Percentiles rank a stretch among this genome's conserved stretches.
These are phyloP conservation scores for Arthrobotrys entomopaga DNA, from an alignment of 2,329 filamentous ascomycete species.

Conservation along the genomic window DNA sequence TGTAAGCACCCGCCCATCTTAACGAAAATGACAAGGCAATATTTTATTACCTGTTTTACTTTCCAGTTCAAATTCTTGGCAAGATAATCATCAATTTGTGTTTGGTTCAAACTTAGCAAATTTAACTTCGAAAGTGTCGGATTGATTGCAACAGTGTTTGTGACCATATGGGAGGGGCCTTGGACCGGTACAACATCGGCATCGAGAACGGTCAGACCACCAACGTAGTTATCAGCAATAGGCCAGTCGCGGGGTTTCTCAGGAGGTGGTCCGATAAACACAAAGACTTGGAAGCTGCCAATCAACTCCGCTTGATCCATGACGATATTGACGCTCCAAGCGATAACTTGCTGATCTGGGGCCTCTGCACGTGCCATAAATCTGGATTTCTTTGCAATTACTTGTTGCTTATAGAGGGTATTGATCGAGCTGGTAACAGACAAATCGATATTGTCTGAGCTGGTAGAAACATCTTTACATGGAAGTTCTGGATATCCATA, in stretches of 20 bases:
- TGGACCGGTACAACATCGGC: not conserved
- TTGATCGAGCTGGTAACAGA: slow-evolving; percentile 53
- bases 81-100: slow-evolving; percentile 25
- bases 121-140: slow-evolving; percentile 8
- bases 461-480: slow-evolving; percentile 11
- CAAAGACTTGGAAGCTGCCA: slow-evolving; percentile 31
- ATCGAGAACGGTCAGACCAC: slow-evolving; percentile 25
- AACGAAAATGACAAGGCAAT: not conserved
- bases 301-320: slow-evolving; percentile 55
- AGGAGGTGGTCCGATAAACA: slow-evolving; percentile 24
- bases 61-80: slow-evolving; percentile 28
- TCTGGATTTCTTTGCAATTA: not conserved
- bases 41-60: slow-evolving; percentile 18
- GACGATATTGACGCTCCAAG: slow-evolving; percentile 56
- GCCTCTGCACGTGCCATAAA: slow-evolving; percentile 11
- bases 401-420: slow-evolving; percentile 40
- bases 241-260: slow-evolving; percentile 7
- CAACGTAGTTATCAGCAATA: slow-evolving; percentile 8
- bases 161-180: slow-evolving; percentile 8
- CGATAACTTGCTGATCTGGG: slow-evolving; percentile 8
- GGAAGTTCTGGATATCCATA: slow-evolving; percentile 58
- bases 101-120: slow-evolving; percentile 2
- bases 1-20: not conserved
- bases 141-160: slow-evolving; percentile 15
- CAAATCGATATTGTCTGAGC: slow-evolving; percentile 10